Base-by-base conservation (phyloP, 345 rosid genomes). In the Bretschneidera sinensis region DNA sequence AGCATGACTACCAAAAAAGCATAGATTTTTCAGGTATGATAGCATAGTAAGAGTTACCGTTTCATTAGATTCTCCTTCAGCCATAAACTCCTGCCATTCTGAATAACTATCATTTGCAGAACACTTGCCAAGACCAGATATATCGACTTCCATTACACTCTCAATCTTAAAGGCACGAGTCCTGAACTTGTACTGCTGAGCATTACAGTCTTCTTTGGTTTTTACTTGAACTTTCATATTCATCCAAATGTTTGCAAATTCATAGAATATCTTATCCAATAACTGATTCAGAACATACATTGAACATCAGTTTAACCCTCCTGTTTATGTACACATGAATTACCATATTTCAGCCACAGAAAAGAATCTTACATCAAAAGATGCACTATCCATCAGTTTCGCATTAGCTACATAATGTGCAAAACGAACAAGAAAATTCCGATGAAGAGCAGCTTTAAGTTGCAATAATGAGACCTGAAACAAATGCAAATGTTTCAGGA, bases 71-170 rank as follows among this genome's bases (percentile, higher is more conserved):
- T 80, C 94, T 73, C 83, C 90, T 69, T 82, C 88, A 55, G 80
- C 74, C 55, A 85, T 72, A 63, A 87, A 76, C 67, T 85, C 86
- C 64, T 84, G 81, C 96, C 96, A 90, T 62, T 92, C 97, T 43
- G 61, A 54, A 61, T 78, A 85, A 71, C 76, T 86, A 55, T 89
- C 92, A 61, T 66, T 73, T 43, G 81, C 63, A 66, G 85, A 75
- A 48, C 73, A 77, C 78, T 75, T 69, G 45, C 80, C 74, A 59
- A 86, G 81, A 45, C 82, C 76, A 45, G 87, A 81, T 57, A 84
- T 74, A 71, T 85, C 88, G 31, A 85, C 78, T 68, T 89, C 95
- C 84, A 92, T 74, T 54, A 92, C 81, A 72, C 68, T 78, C 60
- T 85, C 81, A 62, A 92, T 83, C 66, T 73, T 74, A 70, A 90